Conservation (phyloP, 2,329 filamentous ascomycete genomes). For the Didymella keratinophila region DNA sequence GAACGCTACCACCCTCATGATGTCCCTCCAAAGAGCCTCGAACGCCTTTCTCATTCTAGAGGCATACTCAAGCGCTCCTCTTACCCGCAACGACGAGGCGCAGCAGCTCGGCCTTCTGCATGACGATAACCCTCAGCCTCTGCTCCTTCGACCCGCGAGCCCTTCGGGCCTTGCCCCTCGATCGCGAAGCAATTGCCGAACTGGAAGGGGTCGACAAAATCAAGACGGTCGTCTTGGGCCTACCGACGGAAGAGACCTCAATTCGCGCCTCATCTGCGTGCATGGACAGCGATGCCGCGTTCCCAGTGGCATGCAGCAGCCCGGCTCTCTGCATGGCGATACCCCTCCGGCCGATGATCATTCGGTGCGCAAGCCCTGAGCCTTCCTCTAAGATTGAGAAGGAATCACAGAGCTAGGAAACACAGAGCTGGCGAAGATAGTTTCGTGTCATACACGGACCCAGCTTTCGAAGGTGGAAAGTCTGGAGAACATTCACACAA, state of each 20-base stretch:
- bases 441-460: too few species aligned
- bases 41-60: not conserved
- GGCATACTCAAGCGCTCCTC: not conserved
- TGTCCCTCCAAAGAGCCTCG: not conserved
- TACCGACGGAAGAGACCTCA: not conserved
- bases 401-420: too few species aligned
- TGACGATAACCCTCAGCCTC: not conserved
- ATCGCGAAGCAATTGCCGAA: not conserved
- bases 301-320: too few species aligned
- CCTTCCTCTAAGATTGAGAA: too few species aligned
- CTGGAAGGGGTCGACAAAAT: too few species aligned
- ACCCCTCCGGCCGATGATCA: too few species aligned
- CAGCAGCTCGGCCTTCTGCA: not conserved
- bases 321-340: too few species aligned
- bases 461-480: too few species aligned
- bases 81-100: not conserved
- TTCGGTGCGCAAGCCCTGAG: too few species aligned
- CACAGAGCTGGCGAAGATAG: too few species aligned
- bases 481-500: too few species aligned
- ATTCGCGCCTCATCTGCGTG: not conserved
- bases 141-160: not conserved
- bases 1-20: not conserved
- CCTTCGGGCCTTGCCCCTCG: not conserved
- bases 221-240: too few species aligned
- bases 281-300: not conserved